Percentiles rank a stretch among this genome's conserved stretches.
phyloP scores from a whole-genome alignment of 805 yeast species.

The Helenozyma baotianmanensis region DNA sequence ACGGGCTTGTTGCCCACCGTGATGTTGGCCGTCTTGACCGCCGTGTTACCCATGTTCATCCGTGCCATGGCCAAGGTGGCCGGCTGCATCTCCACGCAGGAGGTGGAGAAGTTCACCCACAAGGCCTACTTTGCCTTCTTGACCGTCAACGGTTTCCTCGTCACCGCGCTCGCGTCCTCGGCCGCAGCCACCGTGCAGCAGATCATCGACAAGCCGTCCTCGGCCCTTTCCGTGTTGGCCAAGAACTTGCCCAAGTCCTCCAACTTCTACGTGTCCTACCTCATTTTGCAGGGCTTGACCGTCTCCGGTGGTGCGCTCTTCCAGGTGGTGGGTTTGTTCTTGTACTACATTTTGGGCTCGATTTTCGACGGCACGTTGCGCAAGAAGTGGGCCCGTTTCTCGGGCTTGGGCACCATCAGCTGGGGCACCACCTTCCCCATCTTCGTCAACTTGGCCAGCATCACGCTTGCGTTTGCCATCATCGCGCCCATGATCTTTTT shows the following conservation, averaged over 20 bases:
- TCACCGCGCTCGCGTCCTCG: slow-evolving; percentile 67
- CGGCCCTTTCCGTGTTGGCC: slow-evolving; percentile 58
- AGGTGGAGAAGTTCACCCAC: slow-evolving; percentile 61
- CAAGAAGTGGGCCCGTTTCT: slow-evolving; percentile 61
- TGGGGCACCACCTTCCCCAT: slow-evolving; percentile 83
- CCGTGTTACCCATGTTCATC: slow-evolving; percentile 60
- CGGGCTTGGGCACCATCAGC: slow-evolving; percentile 44
- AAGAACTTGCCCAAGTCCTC: slow-evolving; percentile 68
- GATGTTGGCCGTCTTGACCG: slow-evolving; percentile 61
- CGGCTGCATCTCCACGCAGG: slow-evolving; percentile 55
- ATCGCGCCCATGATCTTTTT: slow-evolving; percentile 79
- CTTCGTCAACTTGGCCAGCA: slow-evolving; percentile 66
- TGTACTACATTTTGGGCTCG: slow-evolving; percentile 55
- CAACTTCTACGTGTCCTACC: slow-evolving; percentile 66
- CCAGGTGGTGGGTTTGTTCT: slow-evolving; percentile 54
- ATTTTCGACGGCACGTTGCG: slow-evolving; percentile 61
- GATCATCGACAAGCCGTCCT: slow-evolving; percentile 54
- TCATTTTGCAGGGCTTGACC: slow-evolving; percentile 64
- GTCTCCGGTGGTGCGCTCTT: slow-evolving; percentile 61
- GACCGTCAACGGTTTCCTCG: slow-evolving; percentile 66
- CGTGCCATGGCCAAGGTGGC: slow-evolving; percentile 56
- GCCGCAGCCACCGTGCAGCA: slow-evolving; percentile 64
- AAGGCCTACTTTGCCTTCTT: slow-evolving; percentile 65
- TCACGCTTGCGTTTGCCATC: slow-evolving; percentile 61
- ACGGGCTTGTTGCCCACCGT: slow-evolving; percentile 69